Base-by-base conservation (phyloP, 192 early-diverging fungal species). In the Chytriomyces sp. region DNA sequence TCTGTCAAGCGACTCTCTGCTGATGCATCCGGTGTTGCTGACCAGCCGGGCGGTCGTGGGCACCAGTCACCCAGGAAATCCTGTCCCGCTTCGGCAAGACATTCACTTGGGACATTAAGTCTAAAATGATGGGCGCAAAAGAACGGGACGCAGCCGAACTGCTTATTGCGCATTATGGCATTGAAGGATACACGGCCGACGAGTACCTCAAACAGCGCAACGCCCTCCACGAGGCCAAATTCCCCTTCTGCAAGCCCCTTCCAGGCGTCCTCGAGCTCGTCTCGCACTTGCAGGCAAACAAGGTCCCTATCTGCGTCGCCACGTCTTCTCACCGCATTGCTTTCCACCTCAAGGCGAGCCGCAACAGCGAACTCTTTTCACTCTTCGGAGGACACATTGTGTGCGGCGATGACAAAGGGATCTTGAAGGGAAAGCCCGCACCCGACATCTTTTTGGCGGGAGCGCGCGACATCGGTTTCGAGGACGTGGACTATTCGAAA, bases 31-130 rank as follows among this genome's bases (percentile, higher is more conserved):
- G n/a, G n/a, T n/a, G n/a, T n/a, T n/a, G n/a, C n/a, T n/a, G n/a
- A n/a, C n/a, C n/a, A n/a, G n/a, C n/a, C n/a, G 95, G 96, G 81
- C 81, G 84, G n/a, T 86, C 96, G 61, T 98, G 96, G 78, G 89
- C 93, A 4, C 81, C 91, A 74, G 94, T 95, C 25, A 92, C 93
- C 7, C 84, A 90, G 22, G 84, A 89, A 56, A 90, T 98, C 62
- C 80, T 96, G 30, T 85, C 78, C 44, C 90, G 91, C 56, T 92
- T 88, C 70, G 90, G 92, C 37, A 72, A 77, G 34, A 68, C 44
- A 34, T 68, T 68, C 52, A 5, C 14, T 5, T 68, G 65, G 65
- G 30, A n/a, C 10, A 14, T 68, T 33, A 68, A 68, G 65, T 55
- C 52, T 37, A 44, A 49, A n/a, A 68, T 68, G 65, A 28, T 56